Evolutionary conservation across 164 flowering plant genomes (phyloP).

Genomic region (Vitis vinifera): ASM3070453v1 NC_081811.1:4595001-4595500

Average conservation of each 20-base stretch:
- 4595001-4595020: neutral
- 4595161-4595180: too few relatives aligned
- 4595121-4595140: neutral
- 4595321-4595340: too few relatives aligned
- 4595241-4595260: too few relatives aligned
- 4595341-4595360: neutral
- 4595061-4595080: neutral
- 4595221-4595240: too few relatives aligned
- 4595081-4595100: neutral
- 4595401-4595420: neutral
- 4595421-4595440: slow-evolving; percentile 50
- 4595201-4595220: too few relatives aligned
- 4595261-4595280: too few relatives aligned
- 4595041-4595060: neutral
- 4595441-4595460: slow-evolving; percentile 55
- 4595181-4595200: too few relatives aligned
- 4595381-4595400: neutral
- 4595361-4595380: too few relatives aligned
- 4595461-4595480: slow-evolving; percentile 35
- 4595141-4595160: neutral
- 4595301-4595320: too few relatives aligned
- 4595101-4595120: neutral
- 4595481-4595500: slow-evolving; percentile 29
- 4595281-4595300: too few relatives aligned
- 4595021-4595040: slow-evolving; percentile 2